Evolutionary conservation across 1,139 yeast genomes (phyloP).

Genomic region (Protomyces inundatus): DNA sequence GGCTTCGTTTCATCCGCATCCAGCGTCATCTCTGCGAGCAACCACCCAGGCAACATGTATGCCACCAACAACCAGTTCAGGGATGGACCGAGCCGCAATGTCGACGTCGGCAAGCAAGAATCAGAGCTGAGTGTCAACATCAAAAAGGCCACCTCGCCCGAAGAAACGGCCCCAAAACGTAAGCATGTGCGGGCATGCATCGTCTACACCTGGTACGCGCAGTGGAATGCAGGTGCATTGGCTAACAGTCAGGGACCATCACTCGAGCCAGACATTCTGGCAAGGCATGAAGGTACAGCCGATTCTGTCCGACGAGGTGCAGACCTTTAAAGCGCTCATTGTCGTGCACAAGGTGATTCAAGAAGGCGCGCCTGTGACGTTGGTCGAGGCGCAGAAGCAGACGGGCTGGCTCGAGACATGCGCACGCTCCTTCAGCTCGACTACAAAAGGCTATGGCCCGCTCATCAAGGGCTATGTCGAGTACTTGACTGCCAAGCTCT

Average conservation of each 20-base stretch:
- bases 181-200: constrained; percentile 61
- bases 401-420: constrained; percentile 55
- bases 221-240: constrained; percentile 45
- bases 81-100: constrained; percentile 24
- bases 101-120: constrained; percentile 24
- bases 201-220: constrained; percentile 21
- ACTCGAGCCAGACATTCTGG: constrained; percentile 82
- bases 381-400: constrained; percentile 77
- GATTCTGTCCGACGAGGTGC: constrained; percentile 73
- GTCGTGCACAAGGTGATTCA: constrained; percentile 89
- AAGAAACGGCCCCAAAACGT: constrained; percentile 89
- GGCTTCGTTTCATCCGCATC: no score
- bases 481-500: constrained; percentile 65
- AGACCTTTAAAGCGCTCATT: constrained; percentile 80
- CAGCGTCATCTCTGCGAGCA: background rate
- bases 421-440: constrained; percentile 39
- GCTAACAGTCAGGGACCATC: constrained; percentile 94
- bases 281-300: constrained; percentile 76
- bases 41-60: background rate
- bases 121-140: constrained; percentile 52
- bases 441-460: constrained; percentile 54
- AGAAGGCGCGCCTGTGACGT: constrained; percentile 86
- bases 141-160: constrained; percentile 79
- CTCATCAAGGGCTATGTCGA: constrained; percentile 72
- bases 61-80: constrained; percentile 24